A percentile compares a stretch with the other conserved stretches of the same genome.
Evolutionary conservation across 345 rosid genomes (phyloP).

Genomic region (Euphorbia lathyris): DNA sequence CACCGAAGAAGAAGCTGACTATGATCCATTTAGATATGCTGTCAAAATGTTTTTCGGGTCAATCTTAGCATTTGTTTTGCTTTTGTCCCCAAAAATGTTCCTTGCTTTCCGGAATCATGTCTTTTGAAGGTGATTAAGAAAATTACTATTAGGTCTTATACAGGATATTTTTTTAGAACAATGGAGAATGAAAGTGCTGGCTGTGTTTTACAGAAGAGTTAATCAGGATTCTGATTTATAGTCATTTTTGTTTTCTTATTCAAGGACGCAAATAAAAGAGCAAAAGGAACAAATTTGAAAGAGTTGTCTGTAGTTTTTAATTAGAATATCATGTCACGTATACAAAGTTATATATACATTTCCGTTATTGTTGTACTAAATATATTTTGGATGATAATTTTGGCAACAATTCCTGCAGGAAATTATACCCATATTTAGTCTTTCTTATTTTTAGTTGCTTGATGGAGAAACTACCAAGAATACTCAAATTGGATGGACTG

Average conservation of each 20-base stretch:
- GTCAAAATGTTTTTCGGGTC: conserved; percentile 76
- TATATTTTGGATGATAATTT: no score
- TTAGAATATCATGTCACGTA: not conserved
- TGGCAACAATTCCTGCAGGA: no score
- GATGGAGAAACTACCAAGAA: no score
- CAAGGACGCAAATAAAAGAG: not conserved
- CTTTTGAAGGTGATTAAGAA: conserved; percentile 15
- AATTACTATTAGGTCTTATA: not conserved
- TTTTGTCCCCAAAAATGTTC: conserved; percentile 56
- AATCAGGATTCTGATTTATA: not conserved
- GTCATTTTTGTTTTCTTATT: not conserved
- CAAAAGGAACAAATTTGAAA: not conserved
- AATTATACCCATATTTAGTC: no score
- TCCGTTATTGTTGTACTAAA: not conserved
- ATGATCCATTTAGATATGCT: conserved; percentile 44
- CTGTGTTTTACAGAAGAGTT: not conserved
- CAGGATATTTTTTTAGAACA: not conserved
- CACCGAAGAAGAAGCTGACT: conserved; percentile 42
- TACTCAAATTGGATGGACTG: no score
- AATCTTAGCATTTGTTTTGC: conserved; percentile 60
- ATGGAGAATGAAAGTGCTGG: not conserved
- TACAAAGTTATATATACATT: not conserved
- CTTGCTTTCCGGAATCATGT: conserved; percentile 59
- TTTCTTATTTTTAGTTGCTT: no score
- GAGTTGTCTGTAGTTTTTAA: not conserved